phyloP scores from a whole-genome alignment of 495 filamentous ascomycete genomes.

The Cairneyella variabilis region DNA sequence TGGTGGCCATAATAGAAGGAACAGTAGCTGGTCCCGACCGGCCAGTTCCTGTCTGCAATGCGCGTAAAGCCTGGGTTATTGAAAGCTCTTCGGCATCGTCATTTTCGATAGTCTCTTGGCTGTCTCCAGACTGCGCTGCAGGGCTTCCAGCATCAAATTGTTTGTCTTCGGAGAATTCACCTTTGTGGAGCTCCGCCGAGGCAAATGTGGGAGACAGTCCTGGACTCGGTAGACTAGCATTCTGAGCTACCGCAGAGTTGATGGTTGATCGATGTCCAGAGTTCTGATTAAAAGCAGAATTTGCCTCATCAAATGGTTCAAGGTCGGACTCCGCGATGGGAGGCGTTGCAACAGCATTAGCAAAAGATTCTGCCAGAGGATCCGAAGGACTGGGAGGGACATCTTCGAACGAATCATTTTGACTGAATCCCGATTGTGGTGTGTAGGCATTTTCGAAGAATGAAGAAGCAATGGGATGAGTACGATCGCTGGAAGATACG shows the following conservation, averaged over 20 bases:
- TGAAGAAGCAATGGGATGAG: conserved; percentile 3
- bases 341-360: conserved; percentile 52
- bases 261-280: conserved; percentile 40
- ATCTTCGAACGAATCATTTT: conserved; percentile 44
- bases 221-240: conserved; percentile 90
- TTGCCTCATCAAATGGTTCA: conserved; percentile 44
- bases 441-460: conserved; percentile 18
- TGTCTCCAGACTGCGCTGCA: conserved; percentile 19
- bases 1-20: conserved; percentile 51
- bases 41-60: neutral
- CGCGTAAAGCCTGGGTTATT: conserved; percentile 3
- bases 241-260: conserved; percentile 66
- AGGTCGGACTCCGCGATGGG: conserved; percentile 50
- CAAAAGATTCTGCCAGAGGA: conserved; percentile 43
- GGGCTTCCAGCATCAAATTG: conserved; percentile 12
- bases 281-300: conserved; percentile 34
- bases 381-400: conserved; percentile 40
- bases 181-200: conserved; percentile 56
- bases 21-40: conserved; percentile 41
- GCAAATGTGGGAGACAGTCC: conserved; percentile 89
- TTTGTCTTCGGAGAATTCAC: conserved; percentile 15
- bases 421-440: conserved; percentile 38
- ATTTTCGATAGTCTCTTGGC: conserved; percentile 22
- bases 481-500: conserved; percentile 19
- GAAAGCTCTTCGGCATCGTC: conserved; percentile 16